A percentile compares a stretch with the other conserved stretches of the same genome.
Conservation (phyloP, 2,329 filamentous ascomycete genomes). For the Botrytis cinerea region DNA sequence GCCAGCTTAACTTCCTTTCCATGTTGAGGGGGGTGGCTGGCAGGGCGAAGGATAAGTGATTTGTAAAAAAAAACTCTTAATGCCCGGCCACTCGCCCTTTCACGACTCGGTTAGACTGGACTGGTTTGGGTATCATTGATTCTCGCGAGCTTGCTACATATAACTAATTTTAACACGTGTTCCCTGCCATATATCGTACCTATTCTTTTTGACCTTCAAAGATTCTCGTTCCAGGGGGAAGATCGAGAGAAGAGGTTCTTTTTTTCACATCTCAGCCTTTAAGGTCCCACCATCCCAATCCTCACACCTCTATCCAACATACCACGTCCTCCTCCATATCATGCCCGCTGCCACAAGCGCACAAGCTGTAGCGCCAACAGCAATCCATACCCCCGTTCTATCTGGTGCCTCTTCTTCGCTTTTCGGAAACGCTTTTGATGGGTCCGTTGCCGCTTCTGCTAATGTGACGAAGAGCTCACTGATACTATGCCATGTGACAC, state of each 20-base stretch:
- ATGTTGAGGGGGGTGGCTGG: not conserved
- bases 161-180: not conserved
- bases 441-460: slow-evolving; percentile 89
- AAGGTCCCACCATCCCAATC: too few species aligned
- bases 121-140: slow-evolving; percentile 8
- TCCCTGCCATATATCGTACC: too few species aligned
- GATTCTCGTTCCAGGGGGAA: not conserved
- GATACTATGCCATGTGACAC: slow-evolving; percentile 91
- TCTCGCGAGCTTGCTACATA: not conserved
- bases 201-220: not conserved
- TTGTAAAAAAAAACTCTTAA: too few species aligned
- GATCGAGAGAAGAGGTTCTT: not conserved
- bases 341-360: slow-evolving; percentile 64
- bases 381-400: slow-evolving; percentile 82
- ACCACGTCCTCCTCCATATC: slow-evolving; percentile 56
- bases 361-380: slow-evolving; percentile 71
- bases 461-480: slow-evolving; percentile 90
- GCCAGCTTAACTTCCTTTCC: not conserved
- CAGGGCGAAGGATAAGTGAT: not conserved
- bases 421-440: slow-evolving; percentile 85
- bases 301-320: slow-evolving; percentile 27
- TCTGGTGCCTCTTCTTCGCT: slow-evolving; percentile 84
- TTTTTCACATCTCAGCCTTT: not conserved
- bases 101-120: not conserved
- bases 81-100: not conserved